These are phyloP conservation scores for Puccinia brachypodii DNA, from an alignment of 1,284 basidiomycete species.

Conservation along the genomic window DNA sequence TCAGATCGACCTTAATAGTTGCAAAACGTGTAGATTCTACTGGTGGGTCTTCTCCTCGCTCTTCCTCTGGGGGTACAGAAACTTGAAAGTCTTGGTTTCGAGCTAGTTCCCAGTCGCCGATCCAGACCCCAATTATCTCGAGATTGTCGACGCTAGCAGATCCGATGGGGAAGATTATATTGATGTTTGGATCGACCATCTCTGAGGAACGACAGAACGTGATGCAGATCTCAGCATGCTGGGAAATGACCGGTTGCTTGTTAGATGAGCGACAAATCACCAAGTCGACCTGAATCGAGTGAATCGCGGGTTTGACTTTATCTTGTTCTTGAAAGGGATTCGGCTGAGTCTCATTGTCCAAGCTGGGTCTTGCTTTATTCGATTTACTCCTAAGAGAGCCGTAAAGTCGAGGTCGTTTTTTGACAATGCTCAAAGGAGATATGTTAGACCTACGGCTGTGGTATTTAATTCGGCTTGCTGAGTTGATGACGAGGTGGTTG, in stretches of 20 bases:
- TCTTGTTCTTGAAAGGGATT: background rate
- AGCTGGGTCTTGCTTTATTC: background rate
- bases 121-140: conserved; percentile 24
- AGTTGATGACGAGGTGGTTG: background rate
- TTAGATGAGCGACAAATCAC: conserved; percentile 15
- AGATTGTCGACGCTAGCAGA: background rate
- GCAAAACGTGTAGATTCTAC: background rate
- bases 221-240: conserved; percentile 25
- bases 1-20: background rate
- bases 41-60: background rate
- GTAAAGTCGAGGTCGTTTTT: background rate
- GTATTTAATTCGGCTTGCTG: background rate
- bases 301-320: background rate
- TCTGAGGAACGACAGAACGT: conserved; percentile 16
- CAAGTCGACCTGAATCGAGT: conserved; percentile 21
- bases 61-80: background rate
- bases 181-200: background rate
- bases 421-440: background rate
- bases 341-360: background rate
- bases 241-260: background rate
- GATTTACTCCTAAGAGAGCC: background rate
- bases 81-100: conserved; percentile 23
- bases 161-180: background rate
- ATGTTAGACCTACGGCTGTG: conserved; percentile 1
- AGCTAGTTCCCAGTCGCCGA: conserved; percentile 6